Evolutionary conservation across 2,329 filamentous ascomycete genomes (phyloP).

Genomic region (Fusarium sacchari): DNA sequence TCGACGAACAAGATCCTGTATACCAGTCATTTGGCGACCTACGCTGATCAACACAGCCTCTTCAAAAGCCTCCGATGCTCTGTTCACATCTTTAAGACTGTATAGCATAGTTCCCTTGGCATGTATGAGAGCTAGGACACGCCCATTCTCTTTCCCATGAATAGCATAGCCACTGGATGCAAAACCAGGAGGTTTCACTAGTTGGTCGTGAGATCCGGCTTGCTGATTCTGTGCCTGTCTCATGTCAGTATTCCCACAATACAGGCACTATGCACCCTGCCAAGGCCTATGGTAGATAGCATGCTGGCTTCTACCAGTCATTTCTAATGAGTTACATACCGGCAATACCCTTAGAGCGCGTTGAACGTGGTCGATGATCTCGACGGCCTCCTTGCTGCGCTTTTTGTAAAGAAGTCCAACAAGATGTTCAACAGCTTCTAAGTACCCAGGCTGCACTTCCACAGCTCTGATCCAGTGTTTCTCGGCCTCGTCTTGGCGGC

Average conservation of each 20-base stretch:
- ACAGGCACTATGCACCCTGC: constrained; percentile 5
- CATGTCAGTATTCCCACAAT: constrained; percentile 37
- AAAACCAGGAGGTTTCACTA: constrained; percentile 41
- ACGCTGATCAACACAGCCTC: constrained; percentile 91
- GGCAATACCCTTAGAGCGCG: constrained; percentile 66
- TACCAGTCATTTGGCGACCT: constrained; percentile 74
- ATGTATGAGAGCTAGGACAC: constrained; percentile 92
- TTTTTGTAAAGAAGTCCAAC: constrained; percentile 89
- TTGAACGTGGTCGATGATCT: constrained; percentile 88
- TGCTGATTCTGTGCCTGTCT: constrained; percentile 40
- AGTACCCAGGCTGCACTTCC: constrained; percentile 83
- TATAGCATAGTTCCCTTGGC: constrained; percentile 99
- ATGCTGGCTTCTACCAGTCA: not conserved
- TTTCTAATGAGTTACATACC: constrained; percentile 10
- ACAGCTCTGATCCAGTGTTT: constrained; percentile 87
- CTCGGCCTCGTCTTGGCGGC: constrained; percentile 84
- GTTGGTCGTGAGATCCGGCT: constrained; percentile 28
- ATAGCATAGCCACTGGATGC: constrained; percentile 76
- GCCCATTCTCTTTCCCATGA: constrained; percentile 86
- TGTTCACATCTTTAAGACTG: constrained; percentile 81
- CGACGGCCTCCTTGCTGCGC: constrained; percentile 83
- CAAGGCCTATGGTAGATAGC: constrained; percentile 16
- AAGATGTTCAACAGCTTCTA: constrained; percentile 95
- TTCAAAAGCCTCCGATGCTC: constrained; percentile 89
- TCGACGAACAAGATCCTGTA: constrained; percentile 80